phyloP scores from a whole-genome alignment of 495 filamentous ascomycete genomes.

The Oidiodendron maius region DNA sequence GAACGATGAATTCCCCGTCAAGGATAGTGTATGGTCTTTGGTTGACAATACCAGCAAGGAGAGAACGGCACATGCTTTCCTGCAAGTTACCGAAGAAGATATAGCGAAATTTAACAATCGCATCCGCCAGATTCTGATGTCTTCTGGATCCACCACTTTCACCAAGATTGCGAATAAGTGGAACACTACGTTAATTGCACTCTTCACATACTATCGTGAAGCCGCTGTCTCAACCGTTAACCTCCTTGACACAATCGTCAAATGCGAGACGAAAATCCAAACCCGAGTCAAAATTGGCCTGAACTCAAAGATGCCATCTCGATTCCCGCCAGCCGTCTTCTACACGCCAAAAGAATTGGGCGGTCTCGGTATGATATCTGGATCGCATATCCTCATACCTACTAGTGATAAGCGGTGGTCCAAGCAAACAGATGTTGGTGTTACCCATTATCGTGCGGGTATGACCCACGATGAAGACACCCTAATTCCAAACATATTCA shows the following conservation, averaged over 20 bases:
- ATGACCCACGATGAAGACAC: constrained; percentile 99
- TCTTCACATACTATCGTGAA: constrained; percentile 99
- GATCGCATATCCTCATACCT: constrained; percentile 96
- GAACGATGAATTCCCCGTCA: constrained; percentile 94
- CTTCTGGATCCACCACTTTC: constrained; percentile 96
- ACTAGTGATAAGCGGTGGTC: constrained; percentile 98
- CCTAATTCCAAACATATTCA: constrained; percentile 97
- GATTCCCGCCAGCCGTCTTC: constrained; percentile 98
- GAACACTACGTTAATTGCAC: constrained; percentile 97
- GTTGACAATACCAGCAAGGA: constrained; percentile 96
- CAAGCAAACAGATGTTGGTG: constrained; percentile 94
- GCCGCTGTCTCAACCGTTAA: constrained; percentile 97
- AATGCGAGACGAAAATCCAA: constrained; percentile 99
- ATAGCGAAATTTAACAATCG: constrained; percentile 99
- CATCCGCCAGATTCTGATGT: constrained; percentile 98
- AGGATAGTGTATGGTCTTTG: constrained; percentile 96
- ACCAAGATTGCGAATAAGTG: constrained; percentile 99
- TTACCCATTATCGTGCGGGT: constrained; percentile 95
- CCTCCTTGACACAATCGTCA: constrained; percentile 95
- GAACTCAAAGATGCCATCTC: constrained; percentile 99
- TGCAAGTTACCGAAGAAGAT: constrained; percentile 97
- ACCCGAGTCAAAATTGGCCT: constrained; percentile 98
- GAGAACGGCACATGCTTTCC: constrained; percentile 94
- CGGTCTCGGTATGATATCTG: constrained; percentile 98
- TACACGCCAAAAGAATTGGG: constrained; percentile 99